A percentile compares a stretch with the other conserved stretches of the same genome.
Evolutionary conservation across 768 basidiomycete species (phyloP).

Genomic region (Rhodotorula kratochvilovae): DNA sequence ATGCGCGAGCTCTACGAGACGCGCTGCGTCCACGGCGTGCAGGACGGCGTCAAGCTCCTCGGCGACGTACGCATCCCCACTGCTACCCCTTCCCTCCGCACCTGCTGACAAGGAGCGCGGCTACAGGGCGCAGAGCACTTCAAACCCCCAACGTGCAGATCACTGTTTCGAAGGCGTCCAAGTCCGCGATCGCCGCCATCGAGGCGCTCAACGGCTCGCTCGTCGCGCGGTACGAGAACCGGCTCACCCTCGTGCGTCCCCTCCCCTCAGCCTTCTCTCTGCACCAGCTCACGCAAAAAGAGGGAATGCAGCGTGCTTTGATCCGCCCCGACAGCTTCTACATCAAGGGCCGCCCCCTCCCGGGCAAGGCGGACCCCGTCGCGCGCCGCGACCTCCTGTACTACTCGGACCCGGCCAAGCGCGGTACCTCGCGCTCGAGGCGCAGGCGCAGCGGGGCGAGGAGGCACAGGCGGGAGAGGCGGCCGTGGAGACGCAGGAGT

Average conservation of each 20-base stretch:
- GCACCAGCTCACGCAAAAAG: not conserved
- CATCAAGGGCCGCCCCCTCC: slow-evolving; percentile 16
- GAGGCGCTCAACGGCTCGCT: slow-evolving; percentile 76
- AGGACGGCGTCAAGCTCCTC: slow-evolving; percentile 83
- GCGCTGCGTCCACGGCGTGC: slow-evolving; percentile 78
- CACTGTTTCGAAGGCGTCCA: slow-evolving; percentile 75
- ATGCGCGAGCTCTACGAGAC: slow-evolving; percentile 77
- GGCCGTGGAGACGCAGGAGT: not conserved
- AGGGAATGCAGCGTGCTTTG: slow-evolving; percentile 32
- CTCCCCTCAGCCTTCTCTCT: not conserved
- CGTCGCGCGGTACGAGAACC: slow-evolving; percentile 86
- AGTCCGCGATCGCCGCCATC: slow-evolving; percentile 77
- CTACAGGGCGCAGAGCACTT: slow-evolving; percentile 63
- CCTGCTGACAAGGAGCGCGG: no score
- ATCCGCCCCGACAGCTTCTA: slow-evolving; percentile 35
- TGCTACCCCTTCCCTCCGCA: not conserved
- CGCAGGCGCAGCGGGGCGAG: not conserved
- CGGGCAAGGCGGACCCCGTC: slow-evolving; percentile 42
- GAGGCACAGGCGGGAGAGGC: not conserved
- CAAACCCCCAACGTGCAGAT: slow-evolving; percentile 60
- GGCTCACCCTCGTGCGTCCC: slow-evolving; percentile 56
- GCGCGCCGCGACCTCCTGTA: slow-evolving; percentile 43
- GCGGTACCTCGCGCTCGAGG: slow-evolving; percentile 38
- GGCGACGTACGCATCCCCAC: slow-evolving; percentile 59
- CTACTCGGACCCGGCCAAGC: slow-evolving; percentile 41